These are phyloP conservation scores for Termitomyces sp. DNA, from an alignment of 768 basidiomycete genomes.

Conservation along the genomic window DNA sequence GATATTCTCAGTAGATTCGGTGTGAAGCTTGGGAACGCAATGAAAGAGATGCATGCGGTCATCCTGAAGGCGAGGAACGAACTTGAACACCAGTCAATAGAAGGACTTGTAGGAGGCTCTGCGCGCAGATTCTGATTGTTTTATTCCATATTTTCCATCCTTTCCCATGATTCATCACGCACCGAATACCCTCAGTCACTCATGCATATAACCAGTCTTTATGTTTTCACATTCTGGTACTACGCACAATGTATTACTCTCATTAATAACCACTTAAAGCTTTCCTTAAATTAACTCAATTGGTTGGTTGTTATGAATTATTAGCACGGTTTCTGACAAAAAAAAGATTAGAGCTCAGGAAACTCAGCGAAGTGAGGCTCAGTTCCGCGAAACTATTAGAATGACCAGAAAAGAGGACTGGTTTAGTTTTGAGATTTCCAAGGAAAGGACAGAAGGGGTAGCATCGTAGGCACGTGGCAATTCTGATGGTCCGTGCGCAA, in stretches of 20 bases:
- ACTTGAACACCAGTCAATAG: slow-evolving; percentile 94
- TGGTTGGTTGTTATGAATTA: not conserved
- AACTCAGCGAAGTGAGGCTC: not conserved
- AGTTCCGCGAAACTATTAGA: no score
- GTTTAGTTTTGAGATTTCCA: no score
- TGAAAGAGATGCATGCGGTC: slow-evolving; percentile 96
- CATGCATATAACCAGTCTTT: slow-evolving; percentile 5
- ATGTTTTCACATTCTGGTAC: not conserved
- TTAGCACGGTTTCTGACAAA: not conserved
- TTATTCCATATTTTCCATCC: slow-evolving; percentile 1
- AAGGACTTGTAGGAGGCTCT: slow-evolving; percentile 66
- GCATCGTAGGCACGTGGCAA: not conserved
- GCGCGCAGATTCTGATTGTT: slow-evolving; percentile 43
- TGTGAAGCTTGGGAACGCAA: slow-evolving; percentile 84
- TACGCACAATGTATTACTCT: slow-evolving; percentile 13
- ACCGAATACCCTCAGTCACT: slow-evolving; percentile 13
- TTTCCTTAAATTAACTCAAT: not conserved
- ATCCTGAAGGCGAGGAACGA: slow-evolving; percentile 94
- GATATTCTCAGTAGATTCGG: slow-evolving; percentile 93
- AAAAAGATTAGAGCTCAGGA: not conserved
- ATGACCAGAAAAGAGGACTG: no score
- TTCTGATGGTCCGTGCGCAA: slow-evolving; percentile 49
- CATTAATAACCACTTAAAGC: slow-evolving; percentile 6
- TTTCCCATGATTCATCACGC: slow-evolving; percentile 1
- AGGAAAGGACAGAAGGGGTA: no score